phyloP scores from a whole-genome alignment of 208 protist genomes.

The Leishmania mexicana region DNA sequence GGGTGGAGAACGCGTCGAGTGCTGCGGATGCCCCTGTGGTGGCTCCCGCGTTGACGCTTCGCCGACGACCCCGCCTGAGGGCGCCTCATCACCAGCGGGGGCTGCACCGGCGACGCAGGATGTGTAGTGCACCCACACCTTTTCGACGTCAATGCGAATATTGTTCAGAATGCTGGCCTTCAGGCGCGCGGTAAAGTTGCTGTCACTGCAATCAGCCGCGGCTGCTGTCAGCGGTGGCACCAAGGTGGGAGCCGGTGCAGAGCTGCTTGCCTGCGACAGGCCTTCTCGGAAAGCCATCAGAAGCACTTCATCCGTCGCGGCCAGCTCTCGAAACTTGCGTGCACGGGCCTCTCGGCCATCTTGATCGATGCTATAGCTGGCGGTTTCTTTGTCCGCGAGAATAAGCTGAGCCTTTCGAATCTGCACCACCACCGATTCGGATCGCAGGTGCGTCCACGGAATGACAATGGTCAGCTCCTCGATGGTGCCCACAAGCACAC shows the following conservation, averaged over 20 bases:
- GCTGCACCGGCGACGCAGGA: slow-evolving; percentile 1
- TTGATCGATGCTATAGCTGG: slow-evolving; percentile 50
- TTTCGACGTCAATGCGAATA: slow-evolving; percentile 58
- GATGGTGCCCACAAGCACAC: slow-evolving; percentile 62
- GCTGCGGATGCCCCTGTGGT: background rate
- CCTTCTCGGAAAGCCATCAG: slow-evolving; percentile 30
- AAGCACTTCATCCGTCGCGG: slow-evolving; percentile 49
- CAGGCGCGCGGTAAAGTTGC: slow-evolving; percentile 75
- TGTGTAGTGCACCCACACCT: slow-evolving; percentile 59
- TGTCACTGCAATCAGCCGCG: slow-evolving; percentile 27
- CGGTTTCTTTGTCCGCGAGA: slow-evolving; percentile 56
- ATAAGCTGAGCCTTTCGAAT: slow-evolving; percentile 60
- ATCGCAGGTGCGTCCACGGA: slow-evolving; percentile 77
- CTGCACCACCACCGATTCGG: slow-evolving; percentile 68
- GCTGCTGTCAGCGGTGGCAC: background rate
- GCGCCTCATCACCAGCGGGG: background rate
- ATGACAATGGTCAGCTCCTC: slow-evolving; percentile 71
- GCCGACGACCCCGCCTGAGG: background rate
- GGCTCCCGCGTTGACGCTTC: background rate
- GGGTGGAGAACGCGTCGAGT: background rate
- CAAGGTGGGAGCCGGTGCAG: background rate
- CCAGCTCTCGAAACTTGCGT: slow-evolving; percentile 51
- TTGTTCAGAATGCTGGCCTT: slow-evolving; percentile 83
- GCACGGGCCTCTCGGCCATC: slow-evolving; percentile 48
- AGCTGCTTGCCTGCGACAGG: slow-evolving; percentile 2